phyloP scores from a whole-genome alignment of 768 basidiomycete genomes.

The Xerocomellus amylosporus region DNA sequence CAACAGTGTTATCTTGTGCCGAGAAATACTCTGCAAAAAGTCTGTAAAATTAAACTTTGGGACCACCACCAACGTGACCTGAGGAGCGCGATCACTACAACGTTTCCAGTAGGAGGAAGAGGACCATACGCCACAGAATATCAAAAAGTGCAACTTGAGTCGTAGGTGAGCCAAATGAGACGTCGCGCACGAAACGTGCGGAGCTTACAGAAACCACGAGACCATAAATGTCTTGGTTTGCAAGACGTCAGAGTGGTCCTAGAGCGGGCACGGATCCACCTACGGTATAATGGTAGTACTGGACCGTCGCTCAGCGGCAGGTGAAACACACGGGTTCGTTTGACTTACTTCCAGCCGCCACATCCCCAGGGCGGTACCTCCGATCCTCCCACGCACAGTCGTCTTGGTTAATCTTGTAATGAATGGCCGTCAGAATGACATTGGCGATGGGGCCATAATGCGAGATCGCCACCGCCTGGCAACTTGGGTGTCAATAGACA shows the following conservation, averaged over 20 bases:
- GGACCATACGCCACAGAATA: slow-evolving; percentile 51
- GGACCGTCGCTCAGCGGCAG: slow-evolving; percentile 8
- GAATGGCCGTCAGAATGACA: slow-evolving; percentile 55
- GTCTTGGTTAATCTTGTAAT: slow-evolving; percentile 44
- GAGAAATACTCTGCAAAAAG: slow-evolving; percentile 60
- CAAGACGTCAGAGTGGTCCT: slow-evolving; percentile 11
- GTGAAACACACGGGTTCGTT: background rate
- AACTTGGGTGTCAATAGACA: background rate
- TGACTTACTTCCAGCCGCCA: slow-evolving; percentile 52
- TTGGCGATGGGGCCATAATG: slow-evolving; percentile 67
- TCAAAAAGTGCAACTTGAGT: slow-evolving; percentile 47
- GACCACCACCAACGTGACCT: slow-evolving; percentile 58
- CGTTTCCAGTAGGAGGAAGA: background rate
- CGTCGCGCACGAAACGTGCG: background rate
- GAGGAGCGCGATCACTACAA: slow-evolving; percentile 6
- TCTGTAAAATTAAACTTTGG: slow-evolving; percentile 60
- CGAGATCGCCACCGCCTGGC: slow-evolving; percentile 62
- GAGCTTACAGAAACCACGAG: slow-evolving; percentile 51
- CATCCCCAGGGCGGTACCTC: slow-evolving; percentile 53
- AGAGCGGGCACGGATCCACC: slow-evolving; percentile 23
- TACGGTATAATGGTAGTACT: slow-evolving; percentile 65
- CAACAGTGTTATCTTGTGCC: slow-evolving; percentile 55
- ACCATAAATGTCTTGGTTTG: slow-evolving; percentile 53
- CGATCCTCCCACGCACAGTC: slow-evolving; percentile 37
- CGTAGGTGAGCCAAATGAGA: slow-evolving; percentile 5